Percentiles rank a stretch among this genome's conserved stretches.
Evolutionary conservation across 2,329 filamentous ascomycete genomes (phyloP).

Genomic region (Blastomyces emzantsi): DNA sequence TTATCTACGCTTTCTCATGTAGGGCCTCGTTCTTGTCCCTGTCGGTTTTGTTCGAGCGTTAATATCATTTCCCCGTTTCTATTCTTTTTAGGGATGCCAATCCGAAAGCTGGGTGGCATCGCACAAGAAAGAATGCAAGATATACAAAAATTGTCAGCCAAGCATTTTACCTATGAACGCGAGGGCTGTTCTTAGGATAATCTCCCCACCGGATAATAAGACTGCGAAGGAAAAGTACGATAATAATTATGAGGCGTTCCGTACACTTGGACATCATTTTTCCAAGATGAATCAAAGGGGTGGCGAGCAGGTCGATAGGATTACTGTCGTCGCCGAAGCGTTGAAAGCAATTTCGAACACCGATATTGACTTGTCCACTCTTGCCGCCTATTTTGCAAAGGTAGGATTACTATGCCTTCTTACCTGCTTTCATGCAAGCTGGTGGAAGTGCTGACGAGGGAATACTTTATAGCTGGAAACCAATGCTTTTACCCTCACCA

Average conservation of each 20-base stretch:
- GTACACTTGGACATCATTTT: conserved; percentile 41
- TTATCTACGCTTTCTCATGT: background rate
- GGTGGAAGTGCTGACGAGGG: background rate
- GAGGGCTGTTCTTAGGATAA: conserved; percentile 47
- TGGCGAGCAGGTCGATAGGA: conserved; percentile 35
- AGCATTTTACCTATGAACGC: conserved; percentile 47
- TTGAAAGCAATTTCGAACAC: conserved; percentile 43
- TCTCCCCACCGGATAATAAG: conserved; percentile 35
- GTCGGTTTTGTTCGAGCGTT: conserved; percentile 3
- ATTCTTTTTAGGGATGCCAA: conserved; percentile 45
- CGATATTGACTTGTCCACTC: conserved; percentile 35
- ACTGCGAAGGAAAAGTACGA: conserved; percentile 26
- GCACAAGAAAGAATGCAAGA: conserved; percentile 53
- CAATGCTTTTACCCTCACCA: conserved; percentile 52
- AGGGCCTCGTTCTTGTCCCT: background rate
- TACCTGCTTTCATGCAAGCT: background rate
- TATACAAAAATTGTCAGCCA: conserved; percentile 40
- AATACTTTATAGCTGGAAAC: conserved; percentile 40
- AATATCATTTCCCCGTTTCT: background rate
- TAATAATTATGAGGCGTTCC: conserved; percentile 37
- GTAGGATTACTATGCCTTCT: conserved; percentile 24
- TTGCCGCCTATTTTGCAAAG: conserved; percentile 39
- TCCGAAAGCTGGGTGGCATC: conserved; percentile 48
- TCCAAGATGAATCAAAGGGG: conserved; percentile 38
- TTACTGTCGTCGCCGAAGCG: conserved; percentile 44